Conservation (phyloP, 148 eudicot genomes). For the Polygonum maritimum region DNA sequence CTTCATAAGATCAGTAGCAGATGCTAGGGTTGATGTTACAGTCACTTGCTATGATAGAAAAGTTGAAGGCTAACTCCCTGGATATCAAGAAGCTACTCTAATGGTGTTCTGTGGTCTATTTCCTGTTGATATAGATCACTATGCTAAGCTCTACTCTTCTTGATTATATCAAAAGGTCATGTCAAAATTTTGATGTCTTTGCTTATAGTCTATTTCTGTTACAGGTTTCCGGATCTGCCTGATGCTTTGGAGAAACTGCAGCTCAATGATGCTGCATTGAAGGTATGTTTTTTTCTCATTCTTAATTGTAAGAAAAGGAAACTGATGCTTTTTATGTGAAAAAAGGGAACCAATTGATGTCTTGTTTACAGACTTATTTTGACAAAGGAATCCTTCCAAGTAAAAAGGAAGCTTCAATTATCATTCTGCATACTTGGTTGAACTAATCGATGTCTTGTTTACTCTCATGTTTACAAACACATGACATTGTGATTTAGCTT, state of each 20-base stretch:
- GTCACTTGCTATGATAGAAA: constrained; percentile 60
- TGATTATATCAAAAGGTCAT: neutral
- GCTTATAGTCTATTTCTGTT: constrained; percentile 12
- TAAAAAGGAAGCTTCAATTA: neutral
- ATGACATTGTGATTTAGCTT: no score
- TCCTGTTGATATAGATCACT: constrained; percentile 96
- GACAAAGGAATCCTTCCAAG: neutral
- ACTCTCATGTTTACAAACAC: neutral
- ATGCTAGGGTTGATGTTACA: constrained; percentile 99
- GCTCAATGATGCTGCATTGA: constrained; percentile 92
- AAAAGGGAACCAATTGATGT: neutral
- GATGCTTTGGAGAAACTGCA: constrained; percentile 97
- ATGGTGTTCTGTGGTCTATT: constrained; percentile 99
- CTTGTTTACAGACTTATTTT: neutral
- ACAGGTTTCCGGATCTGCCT: constrained; percentile 83
- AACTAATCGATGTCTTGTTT: constrained; percentile 6
- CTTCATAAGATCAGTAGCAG: constrained; percentile 83
- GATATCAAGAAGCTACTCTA: constrained; percentile 88
- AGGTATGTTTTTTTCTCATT: constrained; percentile 28
- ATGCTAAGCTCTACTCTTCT: neutral
- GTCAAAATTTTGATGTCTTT: neutral
- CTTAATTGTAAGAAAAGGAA: neutral
- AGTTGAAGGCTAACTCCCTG: constrained; percentile 75
- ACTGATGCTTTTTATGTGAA: neutral
- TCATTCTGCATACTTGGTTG: neutral